Percentiles rank a stretch among this genome's conserved stretches.
phyloP scores from a whole-genome alignment of 2,329 filamentous ascomycete species.

The Phialophora expanda region DNA sequence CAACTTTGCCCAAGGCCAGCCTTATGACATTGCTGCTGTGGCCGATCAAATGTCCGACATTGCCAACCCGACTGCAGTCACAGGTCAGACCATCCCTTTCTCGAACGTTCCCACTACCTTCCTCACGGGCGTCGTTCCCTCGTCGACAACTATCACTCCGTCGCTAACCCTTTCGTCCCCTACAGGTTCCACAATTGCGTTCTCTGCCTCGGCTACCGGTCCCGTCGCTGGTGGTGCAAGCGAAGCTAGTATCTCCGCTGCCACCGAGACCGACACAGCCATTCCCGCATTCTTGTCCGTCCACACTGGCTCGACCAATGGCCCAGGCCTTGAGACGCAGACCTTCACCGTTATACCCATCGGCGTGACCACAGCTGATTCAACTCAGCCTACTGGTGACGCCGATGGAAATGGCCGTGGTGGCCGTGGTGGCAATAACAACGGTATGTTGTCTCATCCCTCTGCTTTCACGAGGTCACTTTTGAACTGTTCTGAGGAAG shows the following conservation, averaged over 20 bases:
- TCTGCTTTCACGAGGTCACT: background rate
- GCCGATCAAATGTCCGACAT: constrained; percentile 48
- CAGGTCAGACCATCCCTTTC: constrained; percentile 35
- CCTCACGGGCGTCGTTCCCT: constrained; percentile 1
- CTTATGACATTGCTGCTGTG: constrained; percentile 48
- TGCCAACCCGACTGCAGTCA: constrained; percentile 39
- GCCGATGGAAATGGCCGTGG: background rate
- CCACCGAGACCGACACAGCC: constrained; percentile 24
- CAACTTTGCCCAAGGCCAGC: constrained; percentile 44
- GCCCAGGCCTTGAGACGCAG: constrained; percentile 34
- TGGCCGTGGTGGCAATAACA: background rate
- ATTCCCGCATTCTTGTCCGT: constrained; percentile 32
- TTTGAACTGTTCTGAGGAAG: background rate
- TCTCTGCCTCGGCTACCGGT: constrained; percentile 34
- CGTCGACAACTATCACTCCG: constrained; percentile 7
- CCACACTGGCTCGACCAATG: constrained; percentile 31
- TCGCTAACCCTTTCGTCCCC: constrained; percentile 14
- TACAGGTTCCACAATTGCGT: constrained; percentile 33
- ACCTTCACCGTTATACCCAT: constrained; percentile 34
- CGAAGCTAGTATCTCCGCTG: constrained; percentile 34
- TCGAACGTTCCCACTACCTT: constrained; percentile 8
- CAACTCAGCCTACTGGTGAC: background rate
- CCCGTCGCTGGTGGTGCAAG: constrained; percentile 33
- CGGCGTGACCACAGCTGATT: constrained; percentile 14
- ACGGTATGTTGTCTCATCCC: constrained; percentile 6